Conservation (phyloP, 805 yeast genomes). For the Zygosaccharomyces kombuchaensis region DNA sequence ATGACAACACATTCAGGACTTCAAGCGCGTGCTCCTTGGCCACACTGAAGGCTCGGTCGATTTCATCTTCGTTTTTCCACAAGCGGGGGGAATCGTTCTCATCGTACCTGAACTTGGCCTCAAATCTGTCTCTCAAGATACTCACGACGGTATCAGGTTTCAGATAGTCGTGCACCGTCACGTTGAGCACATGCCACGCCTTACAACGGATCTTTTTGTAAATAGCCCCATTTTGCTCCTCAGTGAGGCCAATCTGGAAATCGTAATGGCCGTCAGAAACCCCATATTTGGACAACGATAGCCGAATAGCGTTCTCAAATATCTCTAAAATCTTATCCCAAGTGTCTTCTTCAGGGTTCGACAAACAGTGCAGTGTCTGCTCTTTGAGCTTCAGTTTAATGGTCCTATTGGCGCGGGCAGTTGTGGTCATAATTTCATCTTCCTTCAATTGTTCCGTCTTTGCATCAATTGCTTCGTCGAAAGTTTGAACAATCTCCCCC, state of each 20-base stretch:
- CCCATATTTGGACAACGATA: slow-evolving; percentile 32
- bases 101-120: slow-evolving; percentile 78
- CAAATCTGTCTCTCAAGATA: slow-evolving; percentile 74
- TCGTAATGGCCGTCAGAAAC: slow-evolving; percentile 39
- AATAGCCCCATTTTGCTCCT: slow-evolving; percentile 40
- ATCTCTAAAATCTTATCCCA: slow-evolving; percentile 57
- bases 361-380: slow-evolving; percentile 44
- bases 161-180: slow-evolving; percentile 54
- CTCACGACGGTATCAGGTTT: slow-evolving; percentile 61
- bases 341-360: slow-evolving; percentile 45
- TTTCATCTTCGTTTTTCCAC: slow-evolving; percentile 70
- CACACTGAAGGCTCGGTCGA: slow-evolving; percentile 57
- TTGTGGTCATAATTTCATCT: slow-evolving; percentile 42
- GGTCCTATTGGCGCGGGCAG: slow-evolving; percentile 43
- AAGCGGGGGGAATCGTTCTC: slow-evolving; percentile 74
- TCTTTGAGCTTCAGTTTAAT: slow-evolving; percentile 48
- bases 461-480: slow-evolving; percentile 28
- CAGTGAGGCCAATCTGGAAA: slow-evolving; percentile 58
- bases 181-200: slow-evolving; percentile 65
- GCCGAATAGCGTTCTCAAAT: slow-evolving; percentile 39
- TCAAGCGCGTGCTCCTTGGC: slow-evolving; percentile 57
- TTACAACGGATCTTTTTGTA: slow-evolving; percentile 43
- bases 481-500: slow-evolving; percentile 6
- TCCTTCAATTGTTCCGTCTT: slow-evolving; percentile 33
- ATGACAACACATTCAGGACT: slow-evolving; percentile 54